These are phyloP conservation scores for Salisapilia sapeloensis DNA, from an alignment of 352 stramenopile genomes.

Conservation along the genomic window DNA sequence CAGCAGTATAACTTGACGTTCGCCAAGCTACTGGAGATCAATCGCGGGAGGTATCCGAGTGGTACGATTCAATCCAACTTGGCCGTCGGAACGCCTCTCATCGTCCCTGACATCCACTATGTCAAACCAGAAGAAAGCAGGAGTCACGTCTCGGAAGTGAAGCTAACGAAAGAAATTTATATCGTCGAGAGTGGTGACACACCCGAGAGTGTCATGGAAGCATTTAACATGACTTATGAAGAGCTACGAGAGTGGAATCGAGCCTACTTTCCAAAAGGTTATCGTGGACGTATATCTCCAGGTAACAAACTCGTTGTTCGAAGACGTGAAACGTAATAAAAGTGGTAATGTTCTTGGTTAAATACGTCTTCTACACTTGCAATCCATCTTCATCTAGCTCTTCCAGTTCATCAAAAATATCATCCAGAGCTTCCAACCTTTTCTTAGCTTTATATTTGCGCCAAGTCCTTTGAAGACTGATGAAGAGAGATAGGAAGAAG, in stretches of 20 bases:
- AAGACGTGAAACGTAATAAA: too few species aligned
- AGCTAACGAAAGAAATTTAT: conserved; percentile 79
- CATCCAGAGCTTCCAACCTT: too few species aligned
- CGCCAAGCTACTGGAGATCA: conserved; percentile 54
- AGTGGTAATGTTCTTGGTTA: too few species aligned
- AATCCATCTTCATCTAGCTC: too few species aligned
- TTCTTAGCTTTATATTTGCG: too few species aligned
- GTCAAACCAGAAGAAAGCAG: conserved; percentile 25
- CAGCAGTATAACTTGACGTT: conserved; percentile 50
- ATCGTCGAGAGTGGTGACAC: conserved; percentile 56
- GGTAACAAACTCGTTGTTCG: conserved; percentile 73
- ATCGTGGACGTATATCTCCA: conserved; percentile 53
- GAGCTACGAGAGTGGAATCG: conserved; percentile 76
- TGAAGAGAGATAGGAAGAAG: too few species aligned
- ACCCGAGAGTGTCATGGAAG: conserved; percentile 32
- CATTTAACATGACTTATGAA: conserved; percentile 70
- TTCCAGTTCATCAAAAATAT: too few species aligned
- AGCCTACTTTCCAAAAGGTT: conserved; percentile 76
- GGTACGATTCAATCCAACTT: conserved; percentile 39
- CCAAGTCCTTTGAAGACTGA: too few species aligned
- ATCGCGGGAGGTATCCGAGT: conserved; percentile 47
- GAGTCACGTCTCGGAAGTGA: conserved; percentile 62
- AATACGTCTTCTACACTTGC: too few species aligned
- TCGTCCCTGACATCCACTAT: conserved; percentile 52
- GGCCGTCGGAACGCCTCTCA: conserved; percentile 34